Evolutionary conservation across 2,329 filamentous ascomycete genomes (phyloP).

Genomic region (Paraphoma chrysanthemicola): DNA sequence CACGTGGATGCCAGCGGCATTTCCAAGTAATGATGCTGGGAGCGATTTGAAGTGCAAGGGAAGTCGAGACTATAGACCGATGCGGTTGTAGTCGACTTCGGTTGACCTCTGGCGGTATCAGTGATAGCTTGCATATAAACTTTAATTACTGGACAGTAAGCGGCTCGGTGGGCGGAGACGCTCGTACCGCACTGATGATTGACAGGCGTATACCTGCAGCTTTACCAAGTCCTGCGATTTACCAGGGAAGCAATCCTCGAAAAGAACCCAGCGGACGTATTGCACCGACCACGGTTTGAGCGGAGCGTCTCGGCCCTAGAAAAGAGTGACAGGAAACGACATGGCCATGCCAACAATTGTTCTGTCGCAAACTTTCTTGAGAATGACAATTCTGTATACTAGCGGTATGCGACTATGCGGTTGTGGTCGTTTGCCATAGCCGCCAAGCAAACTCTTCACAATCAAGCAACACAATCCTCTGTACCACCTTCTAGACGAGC

Average conservation of each 20-base stretch:
- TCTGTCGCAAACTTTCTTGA: no score
- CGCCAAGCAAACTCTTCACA: background rate
- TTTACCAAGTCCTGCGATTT: background rate
- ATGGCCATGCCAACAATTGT: no score
- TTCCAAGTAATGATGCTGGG: background rate
- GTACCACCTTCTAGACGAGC: conserved; percentile 3
- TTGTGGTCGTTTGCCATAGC: background rate
- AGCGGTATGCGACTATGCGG: no score
- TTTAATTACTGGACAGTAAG: background rate
- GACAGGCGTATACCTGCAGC: background rate
- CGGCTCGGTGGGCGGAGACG: background rate
- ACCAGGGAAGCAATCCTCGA: background rate
- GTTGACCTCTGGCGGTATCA: background rate
- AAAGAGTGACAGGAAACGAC: no score
- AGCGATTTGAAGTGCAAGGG: background rate
- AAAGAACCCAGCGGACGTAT: background rate
- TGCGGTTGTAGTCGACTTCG: no score
- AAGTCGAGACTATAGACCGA: background rate
- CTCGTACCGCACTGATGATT: background rate
- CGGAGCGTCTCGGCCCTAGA: no score
- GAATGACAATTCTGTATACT: no score
- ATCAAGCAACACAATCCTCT: background rate
- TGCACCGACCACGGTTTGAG: no score
- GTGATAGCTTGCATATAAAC: background rate
- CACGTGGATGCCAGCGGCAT: background rate